phyloP scores from a whole-genome alignment of 106 monocot genomes.

The Dioscorea alata region DNA sequence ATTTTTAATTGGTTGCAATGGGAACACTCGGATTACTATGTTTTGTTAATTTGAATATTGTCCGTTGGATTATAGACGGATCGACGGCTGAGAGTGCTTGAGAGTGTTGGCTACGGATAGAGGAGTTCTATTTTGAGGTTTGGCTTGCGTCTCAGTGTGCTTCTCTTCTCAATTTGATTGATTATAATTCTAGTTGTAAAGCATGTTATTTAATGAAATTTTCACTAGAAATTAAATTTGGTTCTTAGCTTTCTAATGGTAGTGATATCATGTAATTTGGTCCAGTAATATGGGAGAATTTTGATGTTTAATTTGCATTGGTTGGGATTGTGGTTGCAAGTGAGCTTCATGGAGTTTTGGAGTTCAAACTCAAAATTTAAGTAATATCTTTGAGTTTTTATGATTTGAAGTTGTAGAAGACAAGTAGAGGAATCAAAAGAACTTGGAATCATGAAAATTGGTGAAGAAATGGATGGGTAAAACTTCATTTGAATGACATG shows the following conservation, averaged over 20 bases:
- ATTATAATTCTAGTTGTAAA: slow-evolving; percentile 4
- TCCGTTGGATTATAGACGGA: slow-evolving; percentile 31
- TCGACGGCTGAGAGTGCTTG: slow-evolving; percentile 26
- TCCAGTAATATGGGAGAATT: slow-evolving; percentile 8
- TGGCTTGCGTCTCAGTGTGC: slow-evolving; percentile 28
- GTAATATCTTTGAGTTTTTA: not conserved
- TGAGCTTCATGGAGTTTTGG: slow-evolving; percentile 26
- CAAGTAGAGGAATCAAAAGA: slow-evolving; percentile 4
- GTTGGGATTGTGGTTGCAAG: slow-evolving; percentile 13
- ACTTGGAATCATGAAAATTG: slow-evolving; percentile 23
- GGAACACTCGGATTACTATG: slow-evolving; percentile 27
- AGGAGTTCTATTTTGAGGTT: not conserved
- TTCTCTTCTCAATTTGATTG: slow-evolving; percentile 28
- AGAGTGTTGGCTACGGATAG: slow-evolving; percentile 10
- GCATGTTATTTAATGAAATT: not conserved
- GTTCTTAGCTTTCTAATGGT: slow-evolving; percentile 30
- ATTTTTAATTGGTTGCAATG: slow-evolving; percentile 17
- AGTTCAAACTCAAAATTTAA: not conserved
- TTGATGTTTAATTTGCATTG: not conserved
- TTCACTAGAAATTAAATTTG: not conserved
- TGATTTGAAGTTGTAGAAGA: not conserved
- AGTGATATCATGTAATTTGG: slow-evolving; percentile 11
- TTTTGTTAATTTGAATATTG: slow-evolving; percentile 9
- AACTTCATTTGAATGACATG: not conserved
- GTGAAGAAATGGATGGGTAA: slow-evolving; percentile 2